phyloP scores from a whole-genome alignment of 2,329 filamentous ascomycete genomes.

The Penicillium sp. region DNA sequence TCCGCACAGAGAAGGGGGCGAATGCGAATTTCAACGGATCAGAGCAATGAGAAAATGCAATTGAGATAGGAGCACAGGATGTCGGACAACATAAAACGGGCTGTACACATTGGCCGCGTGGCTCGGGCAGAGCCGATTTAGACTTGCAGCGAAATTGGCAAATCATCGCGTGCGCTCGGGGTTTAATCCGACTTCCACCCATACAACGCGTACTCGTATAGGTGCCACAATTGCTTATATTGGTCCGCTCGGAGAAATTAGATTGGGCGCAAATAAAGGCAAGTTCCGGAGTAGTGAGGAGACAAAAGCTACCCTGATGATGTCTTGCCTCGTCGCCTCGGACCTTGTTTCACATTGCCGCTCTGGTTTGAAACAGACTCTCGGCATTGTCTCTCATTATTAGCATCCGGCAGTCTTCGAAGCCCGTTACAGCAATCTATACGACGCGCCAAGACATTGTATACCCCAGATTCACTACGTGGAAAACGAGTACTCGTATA shows the following conservation, averaged over 20 bases:
- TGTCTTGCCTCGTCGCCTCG: no score
- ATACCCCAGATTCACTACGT: constrained; percentile 1
- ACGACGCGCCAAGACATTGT: constrained; percentile 6
- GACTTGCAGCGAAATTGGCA: constrained; percentile 12
- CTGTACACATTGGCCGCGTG: constrained; percentile 2
- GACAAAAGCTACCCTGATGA: no score
- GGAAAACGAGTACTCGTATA: no score
- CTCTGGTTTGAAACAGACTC: no score
- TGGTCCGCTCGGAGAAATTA: no score
- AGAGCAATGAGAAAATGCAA: background rate
- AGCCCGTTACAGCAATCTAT: background rate
- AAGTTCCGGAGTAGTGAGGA: no score
- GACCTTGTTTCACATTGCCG: background rate
- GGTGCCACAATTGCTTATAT: background rate
- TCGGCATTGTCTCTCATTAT: background rate
- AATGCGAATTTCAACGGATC: background rate
- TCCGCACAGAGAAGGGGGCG: background rate
- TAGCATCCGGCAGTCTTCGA: background rate
- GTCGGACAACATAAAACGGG: background rate
- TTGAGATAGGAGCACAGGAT: background rate
- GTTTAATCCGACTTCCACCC: background rate
- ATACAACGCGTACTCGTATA: background rate
- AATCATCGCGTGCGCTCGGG: constrained; percentile 11
- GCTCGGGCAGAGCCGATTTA: constrained; percentile 10
- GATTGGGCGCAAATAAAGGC: no score